phyloP scores from a whole-genome alignment of 116 monocot genomes.

The Posidonia oceanica region DNA sequence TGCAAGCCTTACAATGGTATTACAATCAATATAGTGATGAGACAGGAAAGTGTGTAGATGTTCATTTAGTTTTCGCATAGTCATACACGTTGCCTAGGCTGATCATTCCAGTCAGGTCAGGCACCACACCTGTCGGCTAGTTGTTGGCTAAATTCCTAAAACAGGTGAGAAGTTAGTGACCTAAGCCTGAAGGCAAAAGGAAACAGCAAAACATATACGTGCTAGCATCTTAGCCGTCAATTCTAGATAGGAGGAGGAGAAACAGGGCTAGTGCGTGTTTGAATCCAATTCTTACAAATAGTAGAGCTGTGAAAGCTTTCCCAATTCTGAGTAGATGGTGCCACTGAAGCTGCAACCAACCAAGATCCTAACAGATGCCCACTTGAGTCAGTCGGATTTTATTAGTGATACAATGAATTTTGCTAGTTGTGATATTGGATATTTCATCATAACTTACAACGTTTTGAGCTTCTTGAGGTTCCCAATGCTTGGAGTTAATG shows the following conservation, averaged over 20 bases:
- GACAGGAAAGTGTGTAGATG: neutral
- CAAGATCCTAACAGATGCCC: conserved; percentile 44
- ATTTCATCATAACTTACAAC: too few relatives aligned
- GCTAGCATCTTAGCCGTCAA: neutral
- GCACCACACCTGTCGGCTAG: conserved; percentile 51
- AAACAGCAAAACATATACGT: too few relatives aligned
- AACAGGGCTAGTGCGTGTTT: neutral
- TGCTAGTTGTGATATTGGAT: too few relatives aligned
- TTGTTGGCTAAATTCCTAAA: conserved; percentile 72
- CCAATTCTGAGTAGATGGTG: conserved; percentile 46
- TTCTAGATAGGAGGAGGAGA: neutral
- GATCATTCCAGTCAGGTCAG: too few relatives aligned
- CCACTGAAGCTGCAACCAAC: conserved; percentile 76
- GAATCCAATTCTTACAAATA: conserved; percentile 45
- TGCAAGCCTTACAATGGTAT: too few relatives aligned
- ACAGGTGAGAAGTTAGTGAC: neutral
- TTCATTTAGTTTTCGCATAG: too few relatives aligned
- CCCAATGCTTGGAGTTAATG: conserved; percentile 25
- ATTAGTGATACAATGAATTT: too few relatives aligned
- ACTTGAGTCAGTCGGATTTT: conserved; percentile 2
- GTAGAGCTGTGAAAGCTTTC: conserved; percentile 29
- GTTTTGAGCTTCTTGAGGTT: too few relatives aligned
- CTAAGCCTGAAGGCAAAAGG: neutral
- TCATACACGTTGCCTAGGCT: conserved; percentile 4
- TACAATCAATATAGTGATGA: neutral